Evolutionary conservation across 2,329 filamentous ascomycete species (phyloP).

Genomic region (Aspergillus sp.): DNA sequence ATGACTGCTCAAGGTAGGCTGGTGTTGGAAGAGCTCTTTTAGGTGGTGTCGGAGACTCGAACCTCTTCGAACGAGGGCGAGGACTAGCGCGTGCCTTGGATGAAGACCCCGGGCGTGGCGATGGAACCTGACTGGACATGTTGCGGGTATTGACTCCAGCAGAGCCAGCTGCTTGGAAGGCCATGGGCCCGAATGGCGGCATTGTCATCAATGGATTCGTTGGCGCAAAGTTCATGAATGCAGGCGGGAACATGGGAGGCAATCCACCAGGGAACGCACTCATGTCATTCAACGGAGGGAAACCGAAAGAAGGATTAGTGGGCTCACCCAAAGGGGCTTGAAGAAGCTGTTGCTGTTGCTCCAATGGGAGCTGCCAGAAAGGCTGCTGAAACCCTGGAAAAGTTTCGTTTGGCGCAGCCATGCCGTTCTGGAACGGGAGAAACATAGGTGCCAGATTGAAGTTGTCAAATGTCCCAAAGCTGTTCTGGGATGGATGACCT

Average conservation of each 20-base stretch:
- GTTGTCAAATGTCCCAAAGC: background rate
- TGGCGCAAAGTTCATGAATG: constrained; percentile 17
- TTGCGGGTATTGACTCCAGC: background rate
- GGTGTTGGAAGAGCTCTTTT: constrained; percentile 53
- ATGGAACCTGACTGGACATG: background rate
- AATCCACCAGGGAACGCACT: constrained; percentile 9
- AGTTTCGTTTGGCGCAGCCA: background rate
- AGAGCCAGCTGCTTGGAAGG: constrained; percentile 8
- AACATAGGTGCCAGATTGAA: constrained; percentile 14
- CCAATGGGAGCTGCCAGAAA: constrained; percentile 5
- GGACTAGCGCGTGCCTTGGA: background rate
- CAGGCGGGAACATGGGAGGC: constrained; percentile 14
- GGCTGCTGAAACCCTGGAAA: constrained; percentile 7
- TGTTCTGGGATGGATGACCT: background rate
- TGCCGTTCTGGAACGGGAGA: background rate
- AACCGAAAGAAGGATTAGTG: constrained; percentile 6
- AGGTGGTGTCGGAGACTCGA: background rate
- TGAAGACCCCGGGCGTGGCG: background rate
- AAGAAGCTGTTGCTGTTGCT: constrained; percentile 9
- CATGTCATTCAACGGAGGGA: constrained; percentile 16
- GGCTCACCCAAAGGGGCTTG: constrained; percentile 8
- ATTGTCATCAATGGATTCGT: constrained; percentile 8
- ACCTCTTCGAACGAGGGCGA: background rate
- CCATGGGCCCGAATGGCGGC: constrained; percentile 15
- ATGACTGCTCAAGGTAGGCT: constrained; percentile 62